A percentile compares a stretch with the other conserved stretches of the same genome.
Conservation (phyloP, 257 asterid genomes). For the Nicotiana attenuata region DNA sequence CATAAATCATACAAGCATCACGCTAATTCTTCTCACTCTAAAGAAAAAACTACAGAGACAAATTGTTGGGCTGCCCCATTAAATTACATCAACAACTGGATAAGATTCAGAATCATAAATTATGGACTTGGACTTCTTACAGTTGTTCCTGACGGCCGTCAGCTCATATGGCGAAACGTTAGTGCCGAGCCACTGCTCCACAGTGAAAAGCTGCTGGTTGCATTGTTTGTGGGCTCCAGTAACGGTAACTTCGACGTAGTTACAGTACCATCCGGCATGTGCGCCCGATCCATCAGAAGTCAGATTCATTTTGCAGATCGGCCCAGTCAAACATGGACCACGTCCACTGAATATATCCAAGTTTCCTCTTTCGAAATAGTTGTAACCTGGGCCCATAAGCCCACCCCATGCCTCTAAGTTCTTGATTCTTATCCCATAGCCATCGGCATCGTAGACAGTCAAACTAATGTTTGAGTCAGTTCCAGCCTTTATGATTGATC, state of each 20-base stretch:
- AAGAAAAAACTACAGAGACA: too few relatives aligned
- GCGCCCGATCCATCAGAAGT: conserved; percentile 60
- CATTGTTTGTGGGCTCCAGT: conserved; percentile 43
- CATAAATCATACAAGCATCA: too few relatives aligned
- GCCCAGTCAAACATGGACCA: conserved; percentile 55
- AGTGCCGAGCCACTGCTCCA: conserved; percentile 27
- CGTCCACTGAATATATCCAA: conserved; percentile 62
- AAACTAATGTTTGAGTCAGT: conserved; percentile 51
- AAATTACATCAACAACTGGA: not conserved
- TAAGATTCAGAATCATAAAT: not conserved
- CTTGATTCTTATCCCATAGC: conserved; percentile 41
- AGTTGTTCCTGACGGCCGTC: conserved; percentile 17
- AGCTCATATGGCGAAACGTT: conserved; percentile 21
- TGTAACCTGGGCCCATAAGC: conserved; percentile 53
- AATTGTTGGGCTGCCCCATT: too few relatives aligned
- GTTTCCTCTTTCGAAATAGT: conserved; percentile 63
- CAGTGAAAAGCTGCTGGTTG: conserved; percentile 16
- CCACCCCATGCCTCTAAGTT: conserved; percentile 69
- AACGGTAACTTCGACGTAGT: conserved; percentile 49
- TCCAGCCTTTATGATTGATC: conserved; percentile 45
- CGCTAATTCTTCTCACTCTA: too few relatives aligned
- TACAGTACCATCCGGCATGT: conserved; percentile 61
- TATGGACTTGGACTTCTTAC: not conserved
- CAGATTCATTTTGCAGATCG: conserved; percentile 48
- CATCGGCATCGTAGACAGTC: conserved; percentile 44